Conservation (phyloP, 805 yeast genomes). For the Ogataea polymorpha region DNA sequence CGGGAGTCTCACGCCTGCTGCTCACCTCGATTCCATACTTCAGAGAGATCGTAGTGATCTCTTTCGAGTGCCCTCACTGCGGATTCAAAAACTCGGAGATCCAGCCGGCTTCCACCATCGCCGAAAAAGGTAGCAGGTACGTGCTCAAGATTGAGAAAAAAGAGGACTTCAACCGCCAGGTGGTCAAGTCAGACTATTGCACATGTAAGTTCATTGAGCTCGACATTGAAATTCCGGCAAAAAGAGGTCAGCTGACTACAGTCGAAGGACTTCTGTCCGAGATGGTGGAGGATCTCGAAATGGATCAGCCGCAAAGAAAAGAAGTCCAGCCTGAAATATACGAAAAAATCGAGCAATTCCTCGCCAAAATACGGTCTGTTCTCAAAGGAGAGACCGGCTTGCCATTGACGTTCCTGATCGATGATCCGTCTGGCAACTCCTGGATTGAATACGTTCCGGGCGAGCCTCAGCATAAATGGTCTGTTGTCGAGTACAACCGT, state of each 20-base stretch:
- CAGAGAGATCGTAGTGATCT: constrained; percentile 87
- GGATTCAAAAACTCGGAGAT: constrained; percentile 86
- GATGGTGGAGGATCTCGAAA: constrained; percentile 74
- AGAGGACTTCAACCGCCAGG: constrained; percentile 83
- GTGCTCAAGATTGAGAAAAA: constrained; percentile 61
- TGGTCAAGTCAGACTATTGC: constrained; percentile 87
- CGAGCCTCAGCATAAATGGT: constrained; percentile 88
- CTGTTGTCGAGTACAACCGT: constrained; percentile 75
- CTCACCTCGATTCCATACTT: constrained; percentile 90
- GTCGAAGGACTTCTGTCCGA: constrained; percentile 86
- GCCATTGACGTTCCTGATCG: constrained; percentile 76
- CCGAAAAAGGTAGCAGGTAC: constrained; percentile 81
- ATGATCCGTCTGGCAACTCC: constrained; percentile 96
- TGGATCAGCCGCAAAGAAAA: constrained; percentile 81
- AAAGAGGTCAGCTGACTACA: constrained; percentile 88
- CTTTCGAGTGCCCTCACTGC: constrained; percentile 95
- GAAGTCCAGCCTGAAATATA: constrained; percentile 69
- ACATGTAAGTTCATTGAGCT: constrained; percentile 75
- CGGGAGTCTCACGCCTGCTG: constrained; percentile 79
- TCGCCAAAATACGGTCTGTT: constrained; percentile 55
- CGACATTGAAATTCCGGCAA: constrained; percentile 93
- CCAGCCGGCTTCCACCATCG: constrained; percentile 93
- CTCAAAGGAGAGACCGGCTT: constrained; percentile 66
- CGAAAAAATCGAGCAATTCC: constrained; percentile 70
- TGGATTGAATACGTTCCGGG: constrained; percentile 91